Conservation (phyloP, 306 rosid genomes). For the Rosa multiflora region DNA sequence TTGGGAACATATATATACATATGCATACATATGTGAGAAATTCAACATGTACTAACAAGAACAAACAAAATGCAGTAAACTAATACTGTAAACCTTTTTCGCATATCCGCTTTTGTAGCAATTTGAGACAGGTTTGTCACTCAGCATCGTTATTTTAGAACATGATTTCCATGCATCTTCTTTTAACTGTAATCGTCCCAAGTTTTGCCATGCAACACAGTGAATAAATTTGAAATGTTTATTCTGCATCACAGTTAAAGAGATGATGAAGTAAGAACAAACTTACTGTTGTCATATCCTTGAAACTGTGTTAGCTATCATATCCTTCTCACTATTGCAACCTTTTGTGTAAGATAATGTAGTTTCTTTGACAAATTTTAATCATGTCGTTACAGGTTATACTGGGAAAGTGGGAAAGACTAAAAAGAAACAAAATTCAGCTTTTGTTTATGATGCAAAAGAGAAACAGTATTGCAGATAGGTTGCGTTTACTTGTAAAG, state of each 20-base stretch:
- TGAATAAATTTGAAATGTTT: slow-evolving; percentile 58
- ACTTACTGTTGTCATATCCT: not conserved
- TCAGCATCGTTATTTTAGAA: not conserved
- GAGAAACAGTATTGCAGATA: not conserved
- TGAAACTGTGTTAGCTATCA: not conserved
- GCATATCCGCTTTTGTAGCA: slow-evolving; percentile 75
- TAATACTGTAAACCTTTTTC: slow-evolving; percentile 34
- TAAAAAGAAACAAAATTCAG: not conserved
- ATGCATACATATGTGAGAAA: not conserved
- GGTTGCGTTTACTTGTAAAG: not conserved
- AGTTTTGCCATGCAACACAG: slow-evolving; percentile 56
- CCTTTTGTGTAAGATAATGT: not conserved
- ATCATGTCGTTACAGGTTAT: not conserved
- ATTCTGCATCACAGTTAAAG: slow-evolving; percentile 32
- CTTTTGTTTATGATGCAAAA: not conserved
- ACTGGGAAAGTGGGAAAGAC: not conserved
- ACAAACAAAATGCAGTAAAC: slow-evolving; percentile 10
- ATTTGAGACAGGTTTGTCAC: slow-evolving; percentile 17
- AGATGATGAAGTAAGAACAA: not conserved
- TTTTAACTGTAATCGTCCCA: slow-evolving; percentile 27
- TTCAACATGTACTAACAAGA: not conserved
- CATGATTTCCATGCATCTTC: slow-evolving; percentile 6
- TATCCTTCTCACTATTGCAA: not conserved
- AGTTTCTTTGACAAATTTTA: not conserved
- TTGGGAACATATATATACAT: not conserved